Evolutionary conservation across 139 green algal genomes (phyloP).

Genomic region (Nannochloris sp.): DNA sequence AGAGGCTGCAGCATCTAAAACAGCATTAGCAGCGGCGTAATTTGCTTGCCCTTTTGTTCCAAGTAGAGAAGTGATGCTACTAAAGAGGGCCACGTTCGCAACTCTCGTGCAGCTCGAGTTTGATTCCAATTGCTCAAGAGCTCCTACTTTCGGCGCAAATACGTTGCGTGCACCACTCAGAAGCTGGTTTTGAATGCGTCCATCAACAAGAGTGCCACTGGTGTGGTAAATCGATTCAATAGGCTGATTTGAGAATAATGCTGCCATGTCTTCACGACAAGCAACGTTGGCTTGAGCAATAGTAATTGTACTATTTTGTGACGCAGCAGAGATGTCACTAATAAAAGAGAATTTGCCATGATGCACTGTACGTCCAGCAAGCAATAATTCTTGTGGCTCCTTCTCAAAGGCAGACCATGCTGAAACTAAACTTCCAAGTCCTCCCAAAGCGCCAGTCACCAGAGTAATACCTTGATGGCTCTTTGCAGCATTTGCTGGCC

Average conservation of each 20-base stretch:
- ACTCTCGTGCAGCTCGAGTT: neutral
- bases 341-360: neutral
- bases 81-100: constrained; percentile 22
- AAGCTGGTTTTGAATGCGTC: constrained; percentile 19
- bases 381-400: constrained; percentile 18
- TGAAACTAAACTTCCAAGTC: neutral
- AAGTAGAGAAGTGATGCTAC: constrained; percentile 28
- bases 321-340: neutral
- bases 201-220: constrained; percentile 17
- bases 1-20: constrained; percentile 34
- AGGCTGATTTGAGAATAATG: neutral
- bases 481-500: too few relatives aligned
- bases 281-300: neutral
- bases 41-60: constrained; percentile 39
- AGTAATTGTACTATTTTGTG: neutral
- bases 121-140: neutral
- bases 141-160: constrained; percentile 27
- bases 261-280: neutral
- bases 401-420: neutral
- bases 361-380: constrained; percentile 46
- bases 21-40: constrained; percentile 64
- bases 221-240: constrained; percentile 22
- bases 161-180: neutral
- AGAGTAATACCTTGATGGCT: neutral
- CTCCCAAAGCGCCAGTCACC: neutral